Conservation (phyloP, 768 basidiomycete genomes). For the Rhizopogon sp. region DNA sequence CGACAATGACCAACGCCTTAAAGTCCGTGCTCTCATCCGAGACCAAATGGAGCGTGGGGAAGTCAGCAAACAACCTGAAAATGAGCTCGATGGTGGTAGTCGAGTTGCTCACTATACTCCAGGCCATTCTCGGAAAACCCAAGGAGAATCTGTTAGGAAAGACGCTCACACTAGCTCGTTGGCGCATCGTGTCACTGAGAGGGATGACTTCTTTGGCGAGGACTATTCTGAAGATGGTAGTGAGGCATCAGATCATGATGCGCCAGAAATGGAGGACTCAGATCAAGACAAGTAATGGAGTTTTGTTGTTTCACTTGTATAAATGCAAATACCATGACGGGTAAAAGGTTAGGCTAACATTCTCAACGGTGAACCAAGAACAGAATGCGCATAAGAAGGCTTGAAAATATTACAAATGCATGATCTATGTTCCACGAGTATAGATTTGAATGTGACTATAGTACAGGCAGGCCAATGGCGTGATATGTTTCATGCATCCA, state of each 20-base stretch:
- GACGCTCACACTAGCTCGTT: conserved; percentile 4
- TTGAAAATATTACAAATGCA: background rate
- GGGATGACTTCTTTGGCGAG: conserved; percentile 26
- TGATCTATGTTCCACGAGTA: background rate
- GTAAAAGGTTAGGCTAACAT: too few relatives aligned
- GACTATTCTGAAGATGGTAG: conserved; percentile 13
- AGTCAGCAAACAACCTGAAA: conserved; percentile 58
- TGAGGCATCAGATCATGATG: conserved; percentile 6
- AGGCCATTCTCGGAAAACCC: background rate
- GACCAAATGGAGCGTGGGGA: conserved; percentile 57
- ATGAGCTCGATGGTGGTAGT: conserved; percentile 15
- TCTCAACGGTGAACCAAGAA: background rate
- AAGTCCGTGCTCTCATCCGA: conserved; percentile 55
- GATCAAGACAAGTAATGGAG: background rate
- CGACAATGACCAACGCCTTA: conserved; percentile 47
- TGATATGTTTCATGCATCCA: conserved; percentile 11
- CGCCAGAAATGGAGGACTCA: background rate
- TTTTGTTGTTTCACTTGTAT: background rate
- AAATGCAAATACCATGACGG: background rate
- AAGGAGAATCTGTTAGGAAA: background rate
- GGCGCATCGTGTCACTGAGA: conserved; percentile 9
- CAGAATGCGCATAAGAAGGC: background rate
- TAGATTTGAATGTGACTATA: background rate
- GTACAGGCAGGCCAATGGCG: background rate
- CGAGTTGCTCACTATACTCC: background rate